Evolutionary conservation across 371 early-diverging fungal species (phyloP), one percentile per base, ranked within the genome.

Genomic region (Saksenaea oblongispora): DNA sequence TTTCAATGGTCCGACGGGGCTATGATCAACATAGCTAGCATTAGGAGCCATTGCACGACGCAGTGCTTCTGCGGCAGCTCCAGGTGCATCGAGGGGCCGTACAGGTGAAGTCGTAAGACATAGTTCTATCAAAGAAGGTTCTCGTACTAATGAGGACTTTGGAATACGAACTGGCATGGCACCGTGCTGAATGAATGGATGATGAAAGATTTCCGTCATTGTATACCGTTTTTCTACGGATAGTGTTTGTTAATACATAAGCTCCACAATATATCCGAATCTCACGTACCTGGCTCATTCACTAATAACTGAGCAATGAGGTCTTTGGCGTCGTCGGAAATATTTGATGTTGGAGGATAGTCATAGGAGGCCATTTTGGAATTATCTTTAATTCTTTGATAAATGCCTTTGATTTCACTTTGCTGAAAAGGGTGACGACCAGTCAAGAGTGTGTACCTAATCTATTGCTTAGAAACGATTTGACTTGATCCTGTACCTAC

Each of bases 341-440:
- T 78, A 17, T 67, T 69, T 15, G 86, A 71, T 34, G 87, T 73
- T 3, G 76, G 56, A 10, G 99, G 99, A 64, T 95, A 98, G 24
- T 76, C 85, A 70, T 95, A 95, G 22, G 67, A 31, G 71, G 76
- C 65, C 87, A 89, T 39, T 87, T 84, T 15, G 88, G 84, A 26
- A 98, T 99, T 70, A 86, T 92, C 61, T 87, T 89, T 62, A 5
- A 58, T 44, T 41, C 36, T 51, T 17, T 58, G 51, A 47, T 37
- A 28, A 9, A 36, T 53, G 47, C 57, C 44, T 34, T 51, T 47
- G 36, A 53, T 59, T 15, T 93, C 91, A 24, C 82, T 86, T 10
- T 94, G 93, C 69, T 94, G 97, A 71, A 99, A 99, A 1, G 99
- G 99, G 8, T 99, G 99, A 54, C 83, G 83, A 7, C 99, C 99